Evolutionary conservation across 1,139 yeast species (phyloP), one percentile per base, ranked within the genome.

Genomic region (Magnusiomyces magnusii): DNA sequence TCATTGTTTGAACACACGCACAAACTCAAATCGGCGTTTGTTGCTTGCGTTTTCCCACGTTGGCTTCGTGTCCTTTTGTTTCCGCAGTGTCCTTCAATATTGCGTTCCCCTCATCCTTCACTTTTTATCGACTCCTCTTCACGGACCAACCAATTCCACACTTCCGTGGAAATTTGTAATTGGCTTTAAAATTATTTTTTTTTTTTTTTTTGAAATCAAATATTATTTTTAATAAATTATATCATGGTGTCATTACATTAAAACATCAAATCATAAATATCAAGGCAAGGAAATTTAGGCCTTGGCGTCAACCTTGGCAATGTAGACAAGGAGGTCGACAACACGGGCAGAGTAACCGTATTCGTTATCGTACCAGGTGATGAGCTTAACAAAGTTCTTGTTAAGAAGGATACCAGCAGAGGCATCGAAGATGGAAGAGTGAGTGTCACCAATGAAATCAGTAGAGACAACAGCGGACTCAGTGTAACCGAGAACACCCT

Each of bases 321-420:
- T 84, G 82, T 80, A 84, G 77, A 84, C 82, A 74, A 87, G 79
- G 74, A 87, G 83, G 82, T 87, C 95, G 68, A 87, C 92, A 66
- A 87, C 95, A 82, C 95, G 87, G 80, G 90, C 85, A 72, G 93
- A 86, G 89, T 87, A 87, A 75, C 95, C 95, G 81, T 75, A 87
- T 80, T 87, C 95, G 80, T 87, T 87, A 76, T 87, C 95, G 84
- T 87, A 87, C 95, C 95, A 87, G 63, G 93, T 79, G 77, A 87
- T 81, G 78, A 87, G 85, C 84, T 87, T 87, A 78, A 86, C 90
- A 76, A 87, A 87, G 74, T 83, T 82, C 77, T 88, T 88, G 74
- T 87, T 84, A 74, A 87, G 82, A 73, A 83, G 81, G 79, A 87
- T 86, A 80, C 93, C 91, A 64, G 95, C 95, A 80, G 82, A 80